Evolutionary conservation across 2,329 filamentous ascomycete genomes (phyloP).

Genomic region (Fusarium buxicola): DNA sequence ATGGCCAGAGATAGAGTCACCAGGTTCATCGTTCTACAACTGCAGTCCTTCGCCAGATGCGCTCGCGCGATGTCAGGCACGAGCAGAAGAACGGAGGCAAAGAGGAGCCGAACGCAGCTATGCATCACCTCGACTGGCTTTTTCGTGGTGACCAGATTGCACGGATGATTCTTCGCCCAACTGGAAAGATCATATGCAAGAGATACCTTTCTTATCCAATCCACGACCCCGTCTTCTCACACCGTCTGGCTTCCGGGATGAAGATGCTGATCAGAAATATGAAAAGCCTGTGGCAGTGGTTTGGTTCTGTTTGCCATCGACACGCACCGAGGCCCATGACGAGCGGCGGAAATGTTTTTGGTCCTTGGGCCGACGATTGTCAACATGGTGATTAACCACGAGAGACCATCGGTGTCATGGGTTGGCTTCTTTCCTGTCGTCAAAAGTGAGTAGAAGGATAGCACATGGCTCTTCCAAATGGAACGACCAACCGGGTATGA

Average conservation of each 20-base stretch:
- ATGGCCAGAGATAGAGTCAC: neutral
- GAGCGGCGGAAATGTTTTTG: neutral
- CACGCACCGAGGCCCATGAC: too few relatives aligned
- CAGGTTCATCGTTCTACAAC: neutral
- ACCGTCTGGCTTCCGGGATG: too few relatives aligned
- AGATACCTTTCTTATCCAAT: neutral
- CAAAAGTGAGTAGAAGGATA: constrained; percentile 14
- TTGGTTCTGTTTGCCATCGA: neutral
- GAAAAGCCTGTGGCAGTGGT: neutral
- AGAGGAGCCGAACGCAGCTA: too few relatives aligned
- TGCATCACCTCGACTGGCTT: too few relatives aligned
- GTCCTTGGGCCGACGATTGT: constrained; percentile 7
- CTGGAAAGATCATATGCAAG: neutral
- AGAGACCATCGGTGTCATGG: neutral
- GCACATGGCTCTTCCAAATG: too few relatives aligned
- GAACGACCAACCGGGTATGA: neutral
- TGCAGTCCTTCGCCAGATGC: too few relatives aligned
- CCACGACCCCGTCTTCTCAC: neutral
- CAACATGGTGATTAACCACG: too few relatives aligned
- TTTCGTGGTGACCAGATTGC: too few relatives aligned
- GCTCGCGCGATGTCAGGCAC: too few relatives aligned
- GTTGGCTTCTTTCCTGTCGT: constrained; percentile 17
- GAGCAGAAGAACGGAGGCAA: too few relatives aligned
- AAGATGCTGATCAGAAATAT: too few relatives aligned
- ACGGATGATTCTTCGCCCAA: neutral